These are phyloP conservation scores for Eimeria maxima DNA, from an alignment of 169 alveolate species.

Conservation along the genomic window DNA sequence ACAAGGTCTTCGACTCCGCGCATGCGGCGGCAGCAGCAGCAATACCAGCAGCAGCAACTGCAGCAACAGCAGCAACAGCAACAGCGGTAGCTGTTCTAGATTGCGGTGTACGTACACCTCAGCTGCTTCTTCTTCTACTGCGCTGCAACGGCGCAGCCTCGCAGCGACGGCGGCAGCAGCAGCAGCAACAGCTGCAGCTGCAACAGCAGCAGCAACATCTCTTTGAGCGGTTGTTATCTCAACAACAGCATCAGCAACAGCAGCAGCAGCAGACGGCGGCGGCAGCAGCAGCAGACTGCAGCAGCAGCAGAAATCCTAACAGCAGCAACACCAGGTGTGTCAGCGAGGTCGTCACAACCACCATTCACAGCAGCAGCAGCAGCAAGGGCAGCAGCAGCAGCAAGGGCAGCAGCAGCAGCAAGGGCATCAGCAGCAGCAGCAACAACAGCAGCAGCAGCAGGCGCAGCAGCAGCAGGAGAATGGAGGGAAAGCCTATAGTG, in stretches of 20 bases:
- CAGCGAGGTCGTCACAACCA: too few species aligned
- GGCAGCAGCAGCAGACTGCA: too few species aligned
- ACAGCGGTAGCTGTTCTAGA: too few species aligned
- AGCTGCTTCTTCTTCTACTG: too few species aligned
- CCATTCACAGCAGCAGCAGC: too few species aligned
- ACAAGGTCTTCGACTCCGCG: too few species aligned
- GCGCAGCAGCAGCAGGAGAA: not conserved
- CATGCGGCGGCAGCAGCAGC: slow-evolving; percentile 29
- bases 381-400: slow-evolving; percentile 50
- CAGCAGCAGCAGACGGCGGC: not conserved
- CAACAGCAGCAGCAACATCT: not conserved
- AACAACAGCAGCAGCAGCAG: not conserved
- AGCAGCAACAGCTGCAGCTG: not conserved
- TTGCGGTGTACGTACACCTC: too few species aligned
- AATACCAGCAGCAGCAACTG: not conserved
- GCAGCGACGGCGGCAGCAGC: not conserved
- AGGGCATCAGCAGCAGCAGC: slow-evolving; percentile 36
- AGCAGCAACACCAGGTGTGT: too few species aligned
- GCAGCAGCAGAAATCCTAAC: too few species aligned
- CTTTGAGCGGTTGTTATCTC: too few species aligned
- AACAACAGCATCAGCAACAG: too few species aligned
- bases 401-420: slow-evolving; percentile 45
- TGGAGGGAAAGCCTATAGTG: not conserved
- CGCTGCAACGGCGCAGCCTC: too few species aligned
- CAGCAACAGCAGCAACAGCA: not conserved